Percentiles rank a stretch among this genome's conserved stretches.
phyloP scores from a whole-genome alignment of 1,139 yeast species.

The Geotrichum australiense region DNA sequence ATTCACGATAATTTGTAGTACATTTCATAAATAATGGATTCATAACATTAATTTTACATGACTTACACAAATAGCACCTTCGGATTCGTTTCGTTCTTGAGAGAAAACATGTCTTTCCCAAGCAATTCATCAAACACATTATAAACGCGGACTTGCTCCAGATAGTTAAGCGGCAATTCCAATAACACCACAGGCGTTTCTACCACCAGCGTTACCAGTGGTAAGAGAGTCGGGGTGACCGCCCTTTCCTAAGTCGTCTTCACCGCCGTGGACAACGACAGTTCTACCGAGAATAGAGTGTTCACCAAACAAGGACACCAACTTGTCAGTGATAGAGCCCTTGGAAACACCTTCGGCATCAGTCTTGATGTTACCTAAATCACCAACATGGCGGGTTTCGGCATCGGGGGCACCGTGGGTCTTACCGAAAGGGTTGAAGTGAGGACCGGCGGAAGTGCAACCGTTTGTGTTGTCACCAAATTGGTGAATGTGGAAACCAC shows the following conservation, averaged over 20 bases:
- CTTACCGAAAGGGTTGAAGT: conserved; percentile 89
- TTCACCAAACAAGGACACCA: conserved; percentile 76
- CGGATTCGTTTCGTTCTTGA: too few relatives aligned
- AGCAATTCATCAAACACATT: too few relatives aligned
- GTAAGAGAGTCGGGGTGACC: conserved; percentile 88
- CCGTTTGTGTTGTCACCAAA: conserved; percentile 99
- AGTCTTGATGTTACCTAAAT: conserved; percentile 87
- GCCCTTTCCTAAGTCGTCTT: conserved; percentile 95
- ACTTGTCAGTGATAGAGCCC: conserved; percentile 72
- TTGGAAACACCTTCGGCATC: conserved; percentile 83
- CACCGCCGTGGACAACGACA: conserved; percentile 90
- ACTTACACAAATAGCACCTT: too few relatives aligned
- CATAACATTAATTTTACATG: too few relatives aligned
- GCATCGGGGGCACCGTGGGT: conserved; percentile 94
- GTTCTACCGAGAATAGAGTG: conserved; percentile 91
- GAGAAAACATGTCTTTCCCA: too few relatives aligned
- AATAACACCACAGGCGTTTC: conserved; percentile 99
- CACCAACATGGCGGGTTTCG: conserved; percentile 91
- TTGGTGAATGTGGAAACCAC: conserved; percentile 97
- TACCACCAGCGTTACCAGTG: conserved; percentile 98
- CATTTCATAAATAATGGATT: too few relatives aligned
- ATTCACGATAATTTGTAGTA: too few relatives aligned
- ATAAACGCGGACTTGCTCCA: too few relatives aligned
- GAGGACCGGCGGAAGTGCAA: conserved; percentile 98
- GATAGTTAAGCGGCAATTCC: conserved; percentile 39